Evolutionary conservation across 2,329 filamentous ascomycete genomes (phyloP), one percentile per base, ranked within the genome.

Genomic region (Cladophialophora chaetospira): DNA sequence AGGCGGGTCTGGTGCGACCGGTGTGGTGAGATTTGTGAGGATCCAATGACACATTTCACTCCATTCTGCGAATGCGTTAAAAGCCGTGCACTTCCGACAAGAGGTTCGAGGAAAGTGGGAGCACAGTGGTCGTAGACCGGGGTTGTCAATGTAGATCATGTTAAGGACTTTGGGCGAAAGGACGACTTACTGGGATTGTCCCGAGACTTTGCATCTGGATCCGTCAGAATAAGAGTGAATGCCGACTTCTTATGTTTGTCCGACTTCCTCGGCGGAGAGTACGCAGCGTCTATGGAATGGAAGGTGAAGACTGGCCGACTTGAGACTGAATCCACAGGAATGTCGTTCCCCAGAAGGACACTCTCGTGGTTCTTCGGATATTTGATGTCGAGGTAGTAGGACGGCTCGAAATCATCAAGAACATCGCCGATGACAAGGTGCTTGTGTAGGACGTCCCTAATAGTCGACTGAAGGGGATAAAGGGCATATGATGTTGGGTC

Each of bases 1-100:
- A n/a, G 46, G 35, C 63, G 23, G 9, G 17, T 26, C 25, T 28
- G 52, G 33, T 19, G 55, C 33, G n/a, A 55, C 40, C 10, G 58
- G 57, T 35, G 26, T 60, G 17, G 66, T 67, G 43, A 70, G 46
- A 36, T 68, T 68, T 25, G 63, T 66, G 1, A 69, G 62, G 60
- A 74, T 69, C 80, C 80, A 84, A 66, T 84, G 82, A 65, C 81
- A 84, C 70, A 84, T 78, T 60, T 85, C 78, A 17, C 73, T 75
- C 80, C 79, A 83, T 53, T 80, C 72, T 1, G 81, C 80, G 23
- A 21, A 11, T 4, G 13, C 23, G 36, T 40, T 19, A 40, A 40
- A 21, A 10, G 8, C 17, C 5, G 36, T n/a, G n/a, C n/a, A n/a
- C n/a, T n/a, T n/a, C n/a, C n/a, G n/a, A n/a, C n/a, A n/a, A n/a